Percentiles rank a stretch among this genome's conserved stretches.
These are phyloP conservation scores for Byssoonygena ceratinophila DNA, from an alignment of 2,329 filamentous ascomycete genomes.

Conservation along the genomic window DNA sequence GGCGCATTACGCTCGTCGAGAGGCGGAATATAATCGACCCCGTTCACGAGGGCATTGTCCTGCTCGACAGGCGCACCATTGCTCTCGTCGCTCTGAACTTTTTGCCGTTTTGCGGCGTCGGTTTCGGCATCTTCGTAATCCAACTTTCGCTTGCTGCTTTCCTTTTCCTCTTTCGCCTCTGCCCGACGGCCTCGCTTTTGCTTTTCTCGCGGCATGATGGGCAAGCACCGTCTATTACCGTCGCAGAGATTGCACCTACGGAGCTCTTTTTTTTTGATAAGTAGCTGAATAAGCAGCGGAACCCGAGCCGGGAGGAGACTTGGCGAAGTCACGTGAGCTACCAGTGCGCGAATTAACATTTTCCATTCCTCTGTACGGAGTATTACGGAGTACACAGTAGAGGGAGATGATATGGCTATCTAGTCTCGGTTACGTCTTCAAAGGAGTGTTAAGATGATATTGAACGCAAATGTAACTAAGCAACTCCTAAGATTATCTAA, in stretches of 20 bases:
- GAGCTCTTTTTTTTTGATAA: no score
- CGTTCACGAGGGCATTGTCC: conserved; percentile 16
- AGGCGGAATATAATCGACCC: conserved; percentile 33
- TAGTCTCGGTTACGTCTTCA: no score
- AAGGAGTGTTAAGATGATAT: no score
- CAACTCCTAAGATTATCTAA: background rate
- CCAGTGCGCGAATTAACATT: no score
- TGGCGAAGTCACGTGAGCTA: no score
- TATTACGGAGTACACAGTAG: no score
- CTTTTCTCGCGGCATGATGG: conserved; percentile 37
- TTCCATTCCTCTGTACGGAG: no score
- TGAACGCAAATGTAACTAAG: no score
- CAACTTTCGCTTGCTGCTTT: conserved; percentile 26
- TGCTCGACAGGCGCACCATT: conserved; percentile 19
- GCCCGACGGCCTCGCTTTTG: conserved; percentile 39
- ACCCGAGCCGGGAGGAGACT: no score
- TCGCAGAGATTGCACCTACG: no score
- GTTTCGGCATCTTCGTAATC: conserved; percentile 29
- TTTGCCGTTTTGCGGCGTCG: conserved; percentile 32
- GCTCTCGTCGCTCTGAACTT: conserved; percentile 19
- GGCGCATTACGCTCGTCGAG: conserved; percentile 20
- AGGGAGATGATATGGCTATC: no score
- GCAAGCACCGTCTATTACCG: background rate
- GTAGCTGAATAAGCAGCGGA: no score
- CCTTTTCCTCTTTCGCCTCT: conserved; percentile 26